Evolutionary conservation across 306 rosid species (phyloP).

Genomic region (cucumber (Cucumis sativus)): Cucumber_9930_V3 NC_026660.2:24187501-24188000

Average conservation of each 20-base stretch:
- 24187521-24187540: background rate
- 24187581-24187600: background rate
- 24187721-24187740: background rate
- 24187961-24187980: slow-evolving; percentile 42
- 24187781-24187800: background rate
- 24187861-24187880: background rate
- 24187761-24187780: background rate
- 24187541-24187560: background rate
- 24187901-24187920: slow-evolving; percentile 13
- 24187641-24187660: background rate
- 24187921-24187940: slow-evolving; percentile 77
- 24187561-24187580: background rate
- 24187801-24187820: background rate
- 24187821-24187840: background rate
- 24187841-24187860: background rate
- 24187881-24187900: background rate
- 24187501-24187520: background rate
- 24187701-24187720: too few relatives aligned
- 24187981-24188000: slow-evolving; percentile 39
- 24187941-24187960: slow-evolving; percentile 41
- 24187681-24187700: too few relatives aligned
- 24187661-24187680: too few relatives aligned
- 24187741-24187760: background rate
- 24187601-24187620: background rate
- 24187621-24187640: background rate